Percentiles rank a stretch among this genome's conserved stretches.
Evolutionary conservation across 495 filamentous ascomycete genomes (phyloP).

Genomic region (Staphylotrichum longicolle): DNA sequence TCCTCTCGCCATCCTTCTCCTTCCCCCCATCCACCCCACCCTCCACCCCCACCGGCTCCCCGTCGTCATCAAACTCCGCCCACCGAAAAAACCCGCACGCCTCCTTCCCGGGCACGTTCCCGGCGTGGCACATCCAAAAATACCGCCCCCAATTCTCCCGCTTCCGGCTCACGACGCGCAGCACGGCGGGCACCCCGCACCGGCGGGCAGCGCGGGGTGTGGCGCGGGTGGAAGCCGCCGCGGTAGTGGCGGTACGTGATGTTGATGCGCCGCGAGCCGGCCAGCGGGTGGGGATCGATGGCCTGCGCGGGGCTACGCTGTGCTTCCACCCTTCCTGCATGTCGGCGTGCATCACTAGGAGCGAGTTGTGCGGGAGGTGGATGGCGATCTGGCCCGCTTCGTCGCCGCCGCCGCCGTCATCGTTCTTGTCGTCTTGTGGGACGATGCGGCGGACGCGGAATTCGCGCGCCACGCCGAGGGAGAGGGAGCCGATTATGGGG

Average conservation of each 20-base stretch:
- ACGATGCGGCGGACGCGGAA: conserved; percentile 80
- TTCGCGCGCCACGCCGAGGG: conserved; percentile 83
- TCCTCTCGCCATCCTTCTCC: not conserved
- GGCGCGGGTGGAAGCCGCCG: conserved; percentile 66
- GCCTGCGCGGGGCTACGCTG: conserved; percentile 66
- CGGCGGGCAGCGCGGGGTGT: conserved; percentile 56
- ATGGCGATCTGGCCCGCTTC: conserved; percentile 82
- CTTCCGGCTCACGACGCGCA: conserved; percentile 76
- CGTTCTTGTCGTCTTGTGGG: conserved; percentile 48
- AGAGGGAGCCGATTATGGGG: conserved; percentile 84
- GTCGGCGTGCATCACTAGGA: conserved; percentile 92
- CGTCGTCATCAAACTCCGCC: conserved; percentile 87
- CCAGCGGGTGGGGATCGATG: conserved; percentile 77
- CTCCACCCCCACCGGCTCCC: conserved; percentile 66
- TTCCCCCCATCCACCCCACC: no score
- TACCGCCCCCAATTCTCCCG: conserved; percentile 73
- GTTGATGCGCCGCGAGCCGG: conserved; percentile 80
- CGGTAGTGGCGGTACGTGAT: conserved; percentile 91
- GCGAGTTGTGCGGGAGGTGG: conserved; percentile 88
- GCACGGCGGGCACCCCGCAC: conserved; percentile 67
- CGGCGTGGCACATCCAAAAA: conserved; percentile 91
- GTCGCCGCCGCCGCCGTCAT: conserved; percentile 37
- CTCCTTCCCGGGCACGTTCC: conserved; percentile 70
- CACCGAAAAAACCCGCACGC: conserved; percentile 82
- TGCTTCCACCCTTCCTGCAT: conserved; percentile 85